These are phyloP conservation scores for Cercospora sp. DNA, from an alignment of 2,329 filamentous ascomycete genomes.

Conservation along the genomic window DNA sequence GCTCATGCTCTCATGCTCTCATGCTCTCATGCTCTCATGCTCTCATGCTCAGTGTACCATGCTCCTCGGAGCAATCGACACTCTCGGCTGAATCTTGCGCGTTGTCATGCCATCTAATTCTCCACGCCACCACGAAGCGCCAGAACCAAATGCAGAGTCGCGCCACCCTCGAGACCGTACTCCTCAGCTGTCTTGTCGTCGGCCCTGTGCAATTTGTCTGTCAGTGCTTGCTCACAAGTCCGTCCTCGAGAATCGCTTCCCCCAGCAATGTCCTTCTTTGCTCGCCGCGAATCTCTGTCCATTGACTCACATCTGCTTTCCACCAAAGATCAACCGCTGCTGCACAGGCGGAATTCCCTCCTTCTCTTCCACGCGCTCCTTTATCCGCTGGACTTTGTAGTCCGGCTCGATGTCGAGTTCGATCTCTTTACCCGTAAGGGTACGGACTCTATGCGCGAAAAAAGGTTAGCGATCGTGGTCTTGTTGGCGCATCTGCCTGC, in stretches of 20 bases:
- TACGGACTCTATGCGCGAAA: constrained; percentile 71
- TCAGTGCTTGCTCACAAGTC: not conserved
- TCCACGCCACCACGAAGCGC: constrained; percentile 78
- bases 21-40: not conserved
- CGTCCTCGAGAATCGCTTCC: not conserved
- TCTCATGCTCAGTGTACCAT: not conserved
- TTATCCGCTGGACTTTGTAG: constrained; percentile 95
- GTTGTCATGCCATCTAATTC: not conserved
- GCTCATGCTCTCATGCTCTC: not conserved
- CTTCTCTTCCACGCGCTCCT: constrained; percentile 98
- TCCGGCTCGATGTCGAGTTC: constrained; percentile 94
- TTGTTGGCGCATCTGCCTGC: not conserved
- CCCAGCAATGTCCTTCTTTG: not conserved
- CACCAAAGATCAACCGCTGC: constrained; percentile 92
- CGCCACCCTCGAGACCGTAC: constrained; percentile 86
- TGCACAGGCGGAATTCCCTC: constrained; percentile 97
- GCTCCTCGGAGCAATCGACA: not conserved
- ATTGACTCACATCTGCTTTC: constrained; percentile 83
- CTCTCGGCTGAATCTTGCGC: not conserved
- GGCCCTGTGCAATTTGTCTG: constrained; percentile 59
- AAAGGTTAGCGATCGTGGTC: not conserved
- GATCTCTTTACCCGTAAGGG: constrained; percentile 97
- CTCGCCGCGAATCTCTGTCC: not conserved
- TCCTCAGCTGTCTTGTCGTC: constrained; percentile 93
- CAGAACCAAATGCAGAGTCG: constrained; percentile 91